Percentiles rank a stretch among this genome's conserved stretches.
phyloP scores from a whole-genome alignment of 2,329 filamentous ascomycete genomes.

The Fusarium nematophilum region DNA sequence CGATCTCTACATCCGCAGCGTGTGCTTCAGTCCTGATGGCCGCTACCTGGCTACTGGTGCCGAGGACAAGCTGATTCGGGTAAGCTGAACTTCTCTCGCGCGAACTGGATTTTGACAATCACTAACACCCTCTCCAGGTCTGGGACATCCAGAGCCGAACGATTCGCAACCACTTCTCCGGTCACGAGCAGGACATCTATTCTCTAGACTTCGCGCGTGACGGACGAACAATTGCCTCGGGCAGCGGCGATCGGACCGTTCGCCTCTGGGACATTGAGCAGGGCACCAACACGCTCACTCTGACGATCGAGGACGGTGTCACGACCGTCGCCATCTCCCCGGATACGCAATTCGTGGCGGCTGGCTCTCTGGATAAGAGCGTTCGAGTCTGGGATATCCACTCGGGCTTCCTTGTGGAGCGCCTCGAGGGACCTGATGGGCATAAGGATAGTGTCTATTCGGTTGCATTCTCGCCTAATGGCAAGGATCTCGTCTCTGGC shows the following conservation, averaged over 20 bases:
- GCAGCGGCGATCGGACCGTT: slow-evolving; percentile 93
- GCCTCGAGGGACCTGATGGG: slow-evolving; percentile 90
- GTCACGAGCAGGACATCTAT: slow-evolving; percentile 99
- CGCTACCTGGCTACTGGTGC: slow-evolving; percentile 94
- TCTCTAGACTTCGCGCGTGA: slow-evolving; percentile 95
- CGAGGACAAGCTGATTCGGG: slow-evolving; percentile 96
- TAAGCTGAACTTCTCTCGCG: slow-evolving; percentile 59
- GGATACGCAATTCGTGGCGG: slow-evolving; percentile 92
- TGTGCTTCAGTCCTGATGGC: slow-evolving; percentile 98
- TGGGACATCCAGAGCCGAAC: slow-evolving; percentile 90
- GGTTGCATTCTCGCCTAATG: slow-evolving; percentile 94
- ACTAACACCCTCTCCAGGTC: slow-evolving; percentile 68
- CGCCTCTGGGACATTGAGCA: slow-evolving; percentile 95
- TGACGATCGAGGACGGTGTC: slow-evolving; percentile 95
- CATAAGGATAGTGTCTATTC: slow-evolving; percentile 98
- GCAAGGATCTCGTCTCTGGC: slow-evolving; percentile 91
- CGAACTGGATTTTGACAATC: neutral
- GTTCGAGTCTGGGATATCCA: slow-evolving; percentile 96
- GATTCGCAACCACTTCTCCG: slow-evolving; percentile 93
- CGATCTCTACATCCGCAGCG: slow-evolving; percentile 95
- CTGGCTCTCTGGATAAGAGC: slow-evolving; percentile 96
- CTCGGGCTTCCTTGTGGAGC: slow-evolving; percentile 86
- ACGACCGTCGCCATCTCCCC: slow-evolving; percentile 98
- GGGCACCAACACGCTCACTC: slow-evolving; percentile 82
- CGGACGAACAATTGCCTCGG: slow-evolving; percentile 93